A percentile compares a stretch with the other conserved stretches of the same genome.
These are phyloP conservation scores for Fusarium sp. DNA, from an alignment of 2,329 filamentous ascomycete species.

Conservation along the genomic window DNA sequence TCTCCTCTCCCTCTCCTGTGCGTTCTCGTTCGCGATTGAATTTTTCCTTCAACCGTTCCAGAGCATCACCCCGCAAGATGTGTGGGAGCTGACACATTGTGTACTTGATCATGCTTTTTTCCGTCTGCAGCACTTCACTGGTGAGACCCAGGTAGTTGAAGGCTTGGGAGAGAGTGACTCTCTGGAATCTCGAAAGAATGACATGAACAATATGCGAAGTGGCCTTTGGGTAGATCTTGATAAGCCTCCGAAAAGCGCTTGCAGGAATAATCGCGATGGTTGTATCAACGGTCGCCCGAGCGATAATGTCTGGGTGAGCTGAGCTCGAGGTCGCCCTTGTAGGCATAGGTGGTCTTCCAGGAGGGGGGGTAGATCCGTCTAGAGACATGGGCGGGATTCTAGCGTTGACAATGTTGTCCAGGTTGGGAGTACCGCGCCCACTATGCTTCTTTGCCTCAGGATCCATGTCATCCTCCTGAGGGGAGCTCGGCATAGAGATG, in stretches of 20 bases:
- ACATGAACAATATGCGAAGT: slow-evolving; percentile 98
- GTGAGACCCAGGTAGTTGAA: slow-evolving; percentile 95
- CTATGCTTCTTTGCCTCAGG: slow-evolving; percentile 32
- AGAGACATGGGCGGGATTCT: slow-evolving; percentile 82
- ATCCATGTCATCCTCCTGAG: slow-evolving; percentile 47
- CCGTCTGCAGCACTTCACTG: slow-evolving; percentile 90
- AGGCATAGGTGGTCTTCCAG: slow-evolving; percentile 54
- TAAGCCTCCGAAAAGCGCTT: slow-evolving; percentile 92
- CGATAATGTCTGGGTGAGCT: slow-evolving; percentile 95
- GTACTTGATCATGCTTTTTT: slow-evolving; percentile 93
- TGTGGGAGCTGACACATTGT: slow-evolving; percentile 93
- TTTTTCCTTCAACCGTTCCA: slow-evolving; percentile 91
- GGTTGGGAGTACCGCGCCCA: slow-evolving; percentile 14
- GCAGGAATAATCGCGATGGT: slow-evolving; percentile 99
- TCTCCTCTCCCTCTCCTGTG: slow-evolving; percentile 80
- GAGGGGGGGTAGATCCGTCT: slow-evolving; percentile 58
- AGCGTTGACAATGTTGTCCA: slow-evolving; percentile 48
- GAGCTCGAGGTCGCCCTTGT: slow-evolving; percentile 72
- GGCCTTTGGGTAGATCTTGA: slow-evolving; percentile 93
- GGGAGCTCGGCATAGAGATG: slow-evolving; percentile 55
- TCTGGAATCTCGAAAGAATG: slow-evolving; percentile 91
- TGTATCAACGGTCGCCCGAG: slow-evolving; percentile 94
- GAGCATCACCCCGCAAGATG: slow-evolving; percentile 83
- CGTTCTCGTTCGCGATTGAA: slow-evolving; percentile 88
- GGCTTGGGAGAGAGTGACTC: slow-evolving; percentile 93